Percentiles rank a stretch among this genome's conserved stretches.
These are phyloP conservation scores for Ustilago lituana DNA, from an alignment of 1,284 basidiomycete genomes.

Conservation along the genomic window DNA sequence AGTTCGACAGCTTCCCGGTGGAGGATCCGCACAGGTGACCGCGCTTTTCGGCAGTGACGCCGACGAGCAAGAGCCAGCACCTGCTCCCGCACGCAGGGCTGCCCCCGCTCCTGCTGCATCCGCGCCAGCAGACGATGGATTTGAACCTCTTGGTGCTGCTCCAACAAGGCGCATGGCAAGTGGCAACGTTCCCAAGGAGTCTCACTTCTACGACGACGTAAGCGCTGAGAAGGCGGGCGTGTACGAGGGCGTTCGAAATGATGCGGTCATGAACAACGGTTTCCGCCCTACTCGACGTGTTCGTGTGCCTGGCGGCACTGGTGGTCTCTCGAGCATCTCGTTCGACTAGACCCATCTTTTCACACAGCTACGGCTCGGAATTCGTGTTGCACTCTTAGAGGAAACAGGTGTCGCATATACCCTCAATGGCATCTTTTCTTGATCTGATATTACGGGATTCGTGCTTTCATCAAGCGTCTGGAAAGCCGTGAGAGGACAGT, in stretches of 20 bases:
- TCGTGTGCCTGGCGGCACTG: slow-evolving; percentile 53
- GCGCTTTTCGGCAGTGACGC: slow-evolving; percentile 53
- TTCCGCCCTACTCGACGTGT: slow-evolving; percentile 56
- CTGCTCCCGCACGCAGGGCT: slow-evolving; percentile 1
- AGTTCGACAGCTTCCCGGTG: slow-evolving; percentile 57
- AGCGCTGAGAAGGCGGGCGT: slow-evolving; percentile 27
- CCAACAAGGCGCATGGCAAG: slow-evolving; percentile 29
- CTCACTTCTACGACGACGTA: slow-evolving; percentile 26
- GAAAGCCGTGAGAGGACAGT: no score
- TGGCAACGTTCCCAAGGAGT: slow-evolving; percentile 33
- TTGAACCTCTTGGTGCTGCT: slow-evolving; percentile 32
- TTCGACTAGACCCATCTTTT: slow-evolving; percentile 24
- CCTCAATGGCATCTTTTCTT: slow-evolving; percentile 15
- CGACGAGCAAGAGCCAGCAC: slow-evolving; percentile 31
- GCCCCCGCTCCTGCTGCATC: slow-evolving; percentile 16
- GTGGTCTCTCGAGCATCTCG: slow-evolving; percentile 53
- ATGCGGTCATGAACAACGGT: slow-evolving; percentile 50
- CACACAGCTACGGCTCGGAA: not conserved
- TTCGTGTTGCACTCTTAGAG: not conserved
- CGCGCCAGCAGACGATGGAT: slow-evolving; percentile 20
- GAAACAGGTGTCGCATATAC: slow-evolving; percentile 18
- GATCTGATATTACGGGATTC: no score
- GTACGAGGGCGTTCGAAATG: slow-evolving; percentile 45
- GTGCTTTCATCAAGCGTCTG: no score
- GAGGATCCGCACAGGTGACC: slow-evolving; percentile 51